A percentile compares a stretch with the other conserved stretches of the same genome.
These are phyloP conservation scores for Echinochloa phyllopogon DNA, from an alignment of 176 grass and related monocot genomes.

Conservation along the genomic window DNA sequence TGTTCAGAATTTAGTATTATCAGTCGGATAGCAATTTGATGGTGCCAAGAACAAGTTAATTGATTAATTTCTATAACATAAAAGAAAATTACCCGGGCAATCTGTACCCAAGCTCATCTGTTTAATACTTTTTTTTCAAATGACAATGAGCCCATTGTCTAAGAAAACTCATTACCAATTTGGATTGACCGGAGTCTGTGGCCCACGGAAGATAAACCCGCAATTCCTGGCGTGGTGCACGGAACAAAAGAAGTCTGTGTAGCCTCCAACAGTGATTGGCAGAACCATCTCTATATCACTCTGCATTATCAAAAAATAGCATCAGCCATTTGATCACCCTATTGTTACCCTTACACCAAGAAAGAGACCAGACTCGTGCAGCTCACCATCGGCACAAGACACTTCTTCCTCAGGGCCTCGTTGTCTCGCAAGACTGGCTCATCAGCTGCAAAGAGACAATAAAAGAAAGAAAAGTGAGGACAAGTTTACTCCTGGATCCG, in stretches of 20 bases:
- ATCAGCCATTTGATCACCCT: not conserved
- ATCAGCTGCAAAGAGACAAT: constrained; percentile 57
- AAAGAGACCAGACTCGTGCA: not conserved
- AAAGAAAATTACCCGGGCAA: not conserved
- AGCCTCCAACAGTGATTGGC: constrained; percentile 79
- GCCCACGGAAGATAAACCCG: constrained; percentile 86
- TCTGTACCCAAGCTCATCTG: not conserved
- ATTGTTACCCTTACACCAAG: not conserved
- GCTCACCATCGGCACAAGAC: constrained; percentile 81
- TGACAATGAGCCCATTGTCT: not conserved
- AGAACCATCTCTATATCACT: constrained; percentile 85
- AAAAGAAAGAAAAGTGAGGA: constrained; percentile 5
- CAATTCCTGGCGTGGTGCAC: constrained; percentile 94
- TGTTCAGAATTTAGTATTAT: not conserved
- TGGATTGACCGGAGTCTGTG: constrained; percentile 72
- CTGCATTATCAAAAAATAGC: constrained; percentile 45
- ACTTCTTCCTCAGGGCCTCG: constrained; percentile 69
- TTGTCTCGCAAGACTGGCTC: constrained; percentile 84
- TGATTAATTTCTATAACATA: not conserved
- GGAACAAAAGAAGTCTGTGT: constrained; percentile 96
- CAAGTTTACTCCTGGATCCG: not conserved
- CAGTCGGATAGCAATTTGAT: not conserved
- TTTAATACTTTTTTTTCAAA: not conserved
- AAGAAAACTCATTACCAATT: constrained; percentile 75
- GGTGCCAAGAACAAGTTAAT: not conserved